Evolutionary conservation across 768 basidiomycete species (phyloP), one percentile per base, ranked within the genome.

Genomic region (Phylloporus sp.): DNA sequence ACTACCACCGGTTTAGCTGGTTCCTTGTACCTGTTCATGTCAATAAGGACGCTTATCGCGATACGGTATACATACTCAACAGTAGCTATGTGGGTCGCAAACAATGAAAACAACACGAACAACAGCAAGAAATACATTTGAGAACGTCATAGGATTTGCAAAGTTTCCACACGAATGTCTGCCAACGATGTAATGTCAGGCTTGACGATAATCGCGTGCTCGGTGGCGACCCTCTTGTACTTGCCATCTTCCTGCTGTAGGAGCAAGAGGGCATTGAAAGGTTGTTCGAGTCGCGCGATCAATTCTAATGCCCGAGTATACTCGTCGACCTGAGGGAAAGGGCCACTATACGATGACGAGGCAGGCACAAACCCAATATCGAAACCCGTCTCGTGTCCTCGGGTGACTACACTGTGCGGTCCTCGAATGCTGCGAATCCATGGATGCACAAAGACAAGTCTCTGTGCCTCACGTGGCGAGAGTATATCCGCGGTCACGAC

Each of bases 221-320:
- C 46, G 18, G 46, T 47, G 40, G 53, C 47, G 26, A 54, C 43
- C 44, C 55, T 64, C 26, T 61, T 70, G 69, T 56, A 26, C 10
- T 34, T 18, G 12, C 24, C 45, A 43, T 32, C 15, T 7, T 6
- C 16, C n/a, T 55, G 49, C 18, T 47, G 26, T 23, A 36, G 32
- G 18, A 56, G 43, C 20, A 56, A 28, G 24, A 56, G 40, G 6
- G 47, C 43, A 16, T 24, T 44, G 36, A 55, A 55, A 2, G 45
- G 54, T 23, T 40, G 50, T 18, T 48, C 46, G 23, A 52, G 42
- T 29, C 38, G 31, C 9, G 47, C 42, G 24, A 56, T 41, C 47
- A 53, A 15, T 15, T 44, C 46, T 36, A 52, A 29, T 8, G 47
- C 51, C n/a, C 13, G 47, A 4, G 38, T 40, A 13, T 45, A 26